phyloP scores from a whole-genome alignment of 805 yeast genomes.

The Candida ficus region DNA sequence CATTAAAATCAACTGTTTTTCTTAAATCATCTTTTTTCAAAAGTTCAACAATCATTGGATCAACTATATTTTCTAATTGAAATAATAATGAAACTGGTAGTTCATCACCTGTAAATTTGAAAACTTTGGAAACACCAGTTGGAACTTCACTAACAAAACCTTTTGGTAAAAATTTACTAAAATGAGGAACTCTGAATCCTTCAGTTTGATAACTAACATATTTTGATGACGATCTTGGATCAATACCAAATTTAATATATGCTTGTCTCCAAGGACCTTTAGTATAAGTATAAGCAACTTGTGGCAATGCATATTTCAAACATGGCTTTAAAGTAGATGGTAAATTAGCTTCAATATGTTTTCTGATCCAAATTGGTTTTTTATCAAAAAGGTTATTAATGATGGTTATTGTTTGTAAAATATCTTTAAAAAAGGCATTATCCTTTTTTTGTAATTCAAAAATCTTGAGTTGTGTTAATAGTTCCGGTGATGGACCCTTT shows the following conservation, averaged over 20 bases:
- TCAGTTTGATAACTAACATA: conserved; percentile 78
- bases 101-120: conserved; percentile 66
- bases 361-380: conserved; percentile 84
- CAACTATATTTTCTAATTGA: conserved; percentile 75
- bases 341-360: conserved; percentile 55
- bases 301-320: conserved; percentile 75
- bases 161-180: conserved; percentile 27
- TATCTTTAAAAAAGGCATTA: conserved; percentile 23
- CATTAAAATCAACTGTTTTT: conserved; percentile 47
- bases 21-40: conserved; percentile 35
- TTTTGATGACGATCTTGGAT: conserved; percentile 55
- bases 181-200: conserved; percentile 47
- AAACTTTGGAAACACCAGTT: conserved; percentile 37
- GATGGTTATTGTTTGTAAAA: conserved; percentile 26
- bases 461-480: conserved; percentile 39
- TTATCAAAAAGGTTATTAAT: conserved; percentile 46
- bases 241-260: conserved; percentile 70
- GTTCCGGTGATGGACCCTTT: conserved; percentile 40
- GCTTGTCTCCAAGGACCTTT: conserved; percentile 96
- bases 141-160: conserved; percentile 29
- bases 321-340: conserved; percentile 40
- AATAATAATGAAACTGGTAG: conserved; percentile 67
- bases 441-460: conserved; percentile 27
- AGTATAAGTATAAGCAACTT: conserved; percentile 72
- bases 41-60: conserved; percentile 49